Evolutionary conservation across 1,284 basidiomycete genomes (phyloP), one percentile per base, ranked within the genome.

Genomic region (Leucoagaricus sp.): DNA sequence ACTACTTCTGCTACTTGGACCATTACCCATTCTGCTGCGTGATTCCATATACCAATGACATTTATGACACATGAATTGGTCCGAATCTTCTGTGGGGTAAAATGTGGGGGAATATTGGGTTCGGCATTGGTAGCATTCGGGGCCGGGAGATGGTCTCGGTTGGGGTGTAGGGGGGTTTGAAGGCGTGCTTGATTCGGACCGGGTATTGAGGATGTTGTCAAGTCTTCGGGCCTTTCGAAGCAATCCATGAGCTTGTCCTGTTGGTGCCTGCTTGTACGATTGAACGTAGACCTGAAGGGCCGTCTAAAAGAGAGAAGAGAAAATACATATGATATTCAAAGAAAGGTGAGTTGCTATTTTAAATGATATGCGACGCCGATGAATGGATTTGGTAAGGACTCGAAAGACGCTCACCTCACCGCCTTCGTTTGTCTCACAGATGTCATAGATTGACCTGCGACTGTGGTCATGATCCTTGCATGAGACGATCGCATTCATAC

Each of bases 181-280:
- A 44, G 44, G 54, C 25, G 61, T 46, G 4, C 41, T 42, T 2
- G 53, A 48, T 38, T 74, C 72, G 54, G 57, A 65, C 55, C 74
- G 73, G 9, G 73, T 57, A 45, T 74, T 71, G 33, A 93, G 75
- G 48, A 91, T 78, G 25, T 76, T 75, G 69, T 96, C 93, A 17
- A 96, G 78, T 9, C 92, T 84, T 28, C 83, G 84, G 7, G 93
- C 93, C 72, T 96, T 95, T 56, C 93, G 88, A 38, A 96, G 80
- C 10, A 95, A 80, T 1, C 85, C 89, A 68, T 95, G 93, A 2
- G 89, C 84, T 64, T 89, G 83, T 6, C 80, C 77, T 5, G 84
- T 72, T 0, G 79, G 76, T 1, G 90, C 87, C 64, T 89, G 86
- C 73, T 96, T 96, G 77, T 96, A 96, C 8, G 84, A 81, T 53